Conservation (phyloP, 202 grass and related monocot species). For the Saccharum hybrid region DNA sequence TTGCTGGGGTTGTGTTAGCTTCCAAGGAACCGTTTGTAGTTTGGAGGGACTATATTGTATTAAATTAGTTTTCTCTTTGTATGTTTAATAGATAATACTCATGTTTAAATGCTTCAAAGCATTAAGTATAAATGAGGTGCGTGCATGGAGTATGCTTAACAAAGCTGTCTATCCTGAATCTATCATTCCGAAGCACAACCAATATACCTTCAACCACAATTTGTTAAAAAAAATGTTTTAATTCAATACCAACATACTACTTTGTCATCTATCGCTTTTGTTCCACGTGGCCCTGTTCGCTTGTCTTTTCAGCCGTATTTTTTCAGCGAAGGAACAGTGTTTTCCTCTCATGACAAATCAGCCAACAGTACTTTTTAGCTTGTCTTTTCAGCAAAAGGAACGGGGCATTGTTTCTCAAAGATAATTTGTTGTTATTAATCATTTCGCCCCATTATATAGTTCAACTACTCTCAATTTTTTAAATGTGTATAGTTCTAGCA, state of each 20-base stretch:
- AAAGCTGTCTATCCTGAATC: not conserved
- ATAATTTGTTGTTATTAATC: constrained; percentile 5
- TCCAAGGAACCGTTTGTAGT: not conserved
- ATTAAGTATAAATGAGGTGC: not conserved
- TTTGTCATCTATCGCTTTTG: not conserved
- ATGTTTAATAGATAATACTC: not conserved
- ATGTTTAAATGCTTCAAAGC: not conserved
- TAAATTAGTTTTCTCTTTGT: not conserved
- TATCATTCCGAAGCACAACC: not conserved
- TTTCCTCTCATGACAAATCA: no score
- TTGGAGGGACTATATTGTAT: not conserved
- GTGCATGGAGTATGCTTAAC: not conserved
- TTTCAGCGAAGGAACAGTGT: no score
- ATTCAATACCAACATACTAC: not conserved
- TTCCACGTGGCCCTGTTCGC: no score
- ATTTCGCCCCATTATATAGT: not conserved
- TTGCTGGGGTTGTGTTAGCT: constrained; percentile 24
- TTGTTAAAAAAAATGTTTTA: not conserved
- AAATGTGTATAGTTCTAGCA: not conserved
- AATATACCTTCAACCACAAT: not conserved
- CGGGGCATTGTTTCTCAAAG: not conserved
- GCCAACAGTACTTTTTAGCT: no score
- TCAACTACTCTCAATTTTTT: not conserved
- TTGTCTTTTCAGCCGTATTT: no score
- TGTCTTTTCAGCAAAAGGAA: no score